These are phyloP conservation scores for Sarocladiaceae sp. DNA, from an alignment of 2,329 filamentous ascomycete genomes.

Conservation along the genomic window DNA sequence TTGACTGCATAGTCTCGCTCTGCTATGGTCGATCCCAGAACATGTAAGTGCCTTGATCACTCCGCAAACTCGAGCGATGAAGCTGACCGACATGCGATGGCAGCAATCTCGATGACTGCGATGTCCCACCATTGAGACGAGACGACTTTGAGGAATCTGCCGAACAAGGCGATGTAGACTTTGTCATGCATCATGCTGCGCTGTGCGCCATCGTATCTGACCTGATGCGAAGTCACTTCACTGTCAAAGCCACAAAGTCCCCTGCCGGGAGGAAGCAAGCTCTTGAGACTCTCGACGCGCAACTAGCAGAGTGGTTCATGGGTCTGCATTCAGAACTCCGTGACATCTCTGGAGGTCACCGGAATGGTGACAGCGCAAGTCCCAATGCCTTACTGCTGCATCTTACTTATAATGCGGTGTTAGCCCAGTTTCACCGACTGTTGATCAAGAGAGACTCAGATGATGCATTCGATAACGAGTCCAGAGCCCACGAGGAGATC, in stretches of 20 bases:
- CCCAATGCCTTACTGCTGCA: constrained; percentile 16
- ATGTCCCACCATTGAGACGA: constrained; percentile 35
- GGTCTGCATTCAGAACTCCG: constrained; percentile 21
- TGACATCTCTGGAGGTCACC: constrained; percentile 17
- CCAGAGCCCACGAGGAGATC: constrained; percentile 20
- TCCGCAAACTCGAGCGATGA: neutral
- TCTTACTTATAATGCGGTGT: constrained; percentile 28
- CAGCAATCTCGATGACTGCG: constrained; percentile 42
- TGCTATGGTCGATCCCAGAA: constrained; percentile 44
- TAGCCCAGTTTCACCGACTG: constrained; percentile 26
- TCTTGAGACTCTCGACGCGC: constrained; percentile 23
- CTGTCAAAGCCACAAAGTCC: constrained; percentile 16
- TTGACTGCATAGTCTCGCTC: constrained; percentile 28
- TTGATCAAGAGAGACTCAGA: constrained; percentile 14
- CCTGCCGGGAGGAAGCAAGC: constrained; percentile 22
- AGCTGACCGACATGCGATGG: neutral
- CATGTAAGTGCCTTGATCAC: constrained; percentile 25
- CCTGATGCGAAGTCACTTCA: constrained; percentile 17
- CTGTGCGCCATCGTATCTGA: constrained; percentile 43
- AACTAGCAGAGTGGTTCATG: constrained; percentile 15
- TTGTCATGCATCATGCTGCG: constrained; percentile 42
- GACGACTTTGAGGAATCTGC: constrained; percentile 37
- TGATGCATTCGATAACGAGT: constrained; percentile 12
- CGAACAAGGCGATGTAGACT: constrained; percentile 30
- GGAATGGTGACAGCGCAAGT: constrained; percentile 20